Base-by-base conservation (phyloP, 192 early-diverging fungal genomes). In the Coemansia sp. region DNA sequence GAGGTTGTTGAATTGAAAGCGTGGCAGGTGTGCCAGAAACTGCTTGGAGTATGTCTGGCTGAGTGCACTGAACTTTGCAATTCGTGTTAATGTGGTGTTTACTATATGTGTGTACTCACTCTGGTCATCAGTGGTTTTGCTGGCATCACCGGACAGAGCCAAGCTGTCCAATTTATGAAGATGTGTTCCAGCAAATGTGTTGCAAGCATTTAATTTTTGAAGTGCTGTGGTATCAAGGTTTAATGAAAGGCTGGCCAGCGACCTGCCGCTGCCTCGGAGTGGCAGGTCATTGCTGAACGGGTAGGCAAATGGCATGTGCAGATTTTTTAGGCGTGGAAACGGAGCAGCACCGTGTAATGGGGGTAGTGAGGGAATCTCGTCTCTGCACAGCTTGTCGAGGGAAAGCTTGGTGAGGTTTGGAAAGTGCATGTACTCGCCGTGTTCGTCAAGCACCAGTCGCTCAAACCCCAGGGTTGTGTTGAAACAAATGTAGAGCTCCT, bases 211-310 rank as follows among this genome's bases (percentile, higher is more conserved):
- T 16, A 52, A 19, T 5, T 12, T 42, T 54, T 19, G 38, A 29
- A 7, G 53, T 38, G 21, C 33, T 29, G 10, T 11, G 10, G 33
- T 54, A 19, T n/a, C n/a, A n/a, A n/a, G n/a, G n/a, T n/a, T n/a
- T n/a, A n/a, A n/a, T n/a, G n/a, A n/a, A n/a, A n/a, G n/a, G n/a
- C n/a, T n/a, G n/a, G n/a, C 23, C 3, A 54, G 53, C 5, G 53
- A 24, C 10, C 53, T 38, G 33, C 53, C 19, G 53, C 38, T 54
- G 53, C 53, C 53, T 33, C 53, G 19, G 4, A 54, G 23, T 19
- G 53, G 53, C 53, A 54, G 21, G 11, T 54, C 53, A 27, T 54
- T 40, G 21, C 31, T 21, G 33, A 54, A 54, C 14, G 53, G 53
- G 21, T 24, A 54, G 10, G 22, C 24, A 40, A 38, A 54, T 6